These are phyloP conservation scores for Albifimbria verrucaria DNA, from an alignment of 2,329 filamentous ascomycete genomes.

Conservation along the genomic window DNA sequence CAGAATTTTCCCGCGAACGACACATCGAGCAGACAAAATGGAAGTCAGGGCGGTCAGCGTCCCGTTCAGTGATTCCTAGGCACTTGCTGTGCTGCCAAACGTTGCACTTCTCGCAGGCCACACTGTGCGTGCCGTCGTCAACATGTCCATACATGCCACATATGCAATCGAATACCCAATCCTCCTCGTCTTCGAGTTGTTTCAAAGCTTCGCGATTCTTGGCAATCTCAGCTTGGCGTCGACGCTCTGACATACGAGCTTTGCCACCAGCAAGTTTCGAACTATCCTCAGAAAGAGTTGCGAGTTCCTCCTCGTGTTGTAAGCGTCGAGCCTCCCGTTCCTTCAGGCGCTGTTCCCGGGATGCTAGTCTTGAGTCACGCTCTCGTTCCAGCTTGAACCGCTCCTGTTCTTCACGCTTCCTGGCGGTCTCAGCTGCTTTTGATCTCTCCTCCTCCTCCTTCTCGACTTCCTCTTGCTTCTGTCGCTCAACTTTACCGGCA, in stretches of 20 bases:
- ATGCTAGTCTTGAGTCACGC: conserved; percentile 75
- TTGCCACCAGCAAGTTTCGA: conserved; percentile 53
- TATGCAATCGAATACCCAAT: conserved; percentile 93
- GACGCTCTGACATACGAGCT: conserved; percentile 70
- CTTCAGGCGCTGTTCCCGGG: conserved; percentile 78
- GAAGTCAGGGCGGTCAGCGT: conserved; percentile 83
- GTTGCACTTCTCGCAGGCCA: conserved; percentile 90
- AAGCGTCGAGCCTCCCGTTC: conserved; percentile 82
- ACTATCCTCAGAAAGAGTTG: conserved; percentile 73
- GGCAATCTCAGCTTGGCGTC: conserved; percentile 78
- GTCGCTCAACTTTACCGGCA: conserved; percentile 75
- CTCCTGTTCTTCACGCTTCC: conserved; percentile 64
- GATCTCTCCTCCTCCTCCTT: conserved; percentile 60
- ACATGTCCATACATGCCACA: conserved; percentile 90
- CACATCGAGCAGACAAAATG: conserved; percentile 82
- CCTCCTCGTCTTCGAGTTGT: conserved; percentile 73
- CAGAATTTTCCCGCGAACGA: conserved; percentile 62
- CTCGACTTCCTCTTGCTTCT: conserved; percentile 68
- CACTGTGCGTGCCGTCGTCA: conserved; percentile 90
- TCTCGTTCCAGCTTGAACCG: conserved; percentile 62
- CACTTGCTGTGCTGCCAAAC: conserved; percentile 98
- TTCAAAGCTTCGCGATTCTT: conserved; percentile 73
- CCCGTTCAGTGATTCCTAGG: conserved; percentile 71
- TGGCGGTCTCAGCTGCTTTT: conserved; percentile 56
- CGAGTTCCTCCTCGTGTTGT: conserved; percentile 80